These are phyloP conservation scores for Candida schatavii DNA, from an alignment of 805 yeast species.

Conservation along the genomic window DNA sequence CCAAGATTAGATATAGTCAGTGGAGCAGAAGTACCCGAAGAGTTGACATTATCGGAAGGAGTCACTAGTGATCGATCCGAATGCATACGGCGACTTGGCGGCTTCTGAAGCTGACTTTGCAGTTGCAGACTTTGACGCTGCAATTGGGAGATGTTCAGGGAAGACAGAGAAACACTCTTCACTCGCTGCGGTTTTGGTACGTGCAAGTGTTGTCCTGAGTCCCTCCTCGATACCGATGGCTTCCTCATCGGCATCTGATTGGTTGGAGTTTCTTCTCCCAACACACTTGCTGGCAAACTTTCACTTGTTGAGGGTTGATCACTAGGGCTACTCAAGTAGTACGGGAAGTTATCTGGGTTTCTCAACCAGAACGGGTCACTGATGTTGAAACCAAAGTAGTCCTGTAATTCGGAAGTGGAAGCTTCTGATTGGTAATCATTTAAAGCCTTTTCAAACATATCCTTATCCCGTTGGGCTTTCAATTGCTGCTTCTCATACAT, in stretches of 20 bases:
- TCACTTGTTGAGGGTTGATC: slow-evolving; percentile 15
- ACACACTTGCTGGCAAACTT: too few relatives aligned
- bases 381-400: slow-evolving; percentile 38
- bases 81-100: neutral
- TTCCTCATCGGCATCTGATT: neutral
- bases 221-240: neutral
- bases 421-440: slow-evolving; percentile 2
- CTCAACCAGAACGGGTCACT: slow-evolving; percentile 53
- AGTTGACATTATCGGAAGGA: neutral
- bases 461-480: slow-evolving; percentile 4
- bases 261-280: neutral
- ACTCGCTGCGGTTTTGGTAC: neutral
- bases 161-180: neutral
- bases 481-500: slow-evolving; percentile 19
- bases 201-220: neutral
- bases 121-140: too few relatives aligned
- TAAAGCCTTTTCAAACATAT: slow-evolving; percentile 7
- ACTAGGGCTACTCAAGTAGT: slow-evolving; percentile 27
- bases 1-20: neutral
- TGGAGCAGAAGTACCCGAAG: neutral
- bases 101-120: neutral
- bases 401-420: slow-evolving; percentile 21
- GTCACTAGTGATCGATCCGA: neutral
- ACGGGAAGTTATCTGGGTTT: slow-evolving; percentile 46
- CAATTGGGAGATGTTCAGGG: too few relatives aligned